Evolutionary conservation across 2,329 filamentous ascomycete species (phyloP).

Genomic region (Hypomyces perniciosus): DNA sequence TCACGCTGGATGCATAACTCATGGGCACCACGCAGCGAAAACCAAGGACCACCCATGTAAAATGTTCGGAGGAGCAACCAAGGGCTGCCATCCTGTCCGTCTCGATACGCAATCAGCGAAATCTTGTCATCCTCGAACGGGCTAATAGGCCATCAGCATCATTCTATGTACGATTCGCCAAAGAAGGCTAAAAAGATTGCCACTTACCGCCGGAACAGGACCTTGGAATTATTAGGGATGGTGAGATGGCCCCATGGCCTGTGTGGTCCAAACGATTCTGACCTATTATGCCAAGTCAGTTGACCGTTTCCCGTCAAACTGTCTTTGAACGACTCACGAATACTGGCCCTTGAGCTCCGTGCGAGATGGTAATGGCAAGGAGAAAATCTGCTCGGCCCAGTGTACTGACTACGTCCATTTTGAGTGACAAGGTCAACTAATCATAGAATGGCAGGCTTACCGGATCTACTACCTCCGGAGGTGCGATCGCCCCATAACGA

Average conservation of each 20-base stretch:
- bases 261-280: constrained; percentile 41
- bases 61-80: constrained; percentile 43
- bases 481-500: constrained; percentile 25
- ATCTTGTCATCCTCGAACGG: constrained; percentile 51
- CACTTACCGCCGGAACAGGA: constrained; percentile 49
- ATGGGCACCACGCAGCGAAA: constrained; percentile 47
- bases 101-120: constrained; percentile 47
- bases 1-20: constrained; percentile 48
- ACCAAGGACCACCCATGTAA: constrained; percentile 35
- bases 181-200: neutral
- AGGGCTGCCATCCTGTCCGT: constrained; percentile 36
- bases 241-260: constrained; percentile 36
- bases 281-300: constrained; percentile 27
- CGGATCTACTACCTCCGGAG: constrained; percentile 13
- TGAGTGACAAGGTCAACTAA: constrained; percentile 6
- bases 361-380: constrained; percentile 44
- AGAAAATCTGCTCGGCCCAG: constrained; percentile 58
- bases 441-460: constrained; percentile 15
- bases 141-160: constrained; percentile 26
- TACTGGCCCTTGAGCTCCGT: constrained; percentile 42
- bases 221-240: constrained; percentile 42
- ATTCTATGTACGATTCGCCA: neutral
- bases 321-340: constrained; percentile 20
- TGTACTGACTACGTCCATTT: constrained; percentile 39
- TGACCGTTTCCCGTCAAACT: neutral